Percentiles rank a stretch among this genome's conserved stretches.
Conservation (phyloP, 768 basidiomycete genomes). For the Multifurca ochricompacta region DNA sequence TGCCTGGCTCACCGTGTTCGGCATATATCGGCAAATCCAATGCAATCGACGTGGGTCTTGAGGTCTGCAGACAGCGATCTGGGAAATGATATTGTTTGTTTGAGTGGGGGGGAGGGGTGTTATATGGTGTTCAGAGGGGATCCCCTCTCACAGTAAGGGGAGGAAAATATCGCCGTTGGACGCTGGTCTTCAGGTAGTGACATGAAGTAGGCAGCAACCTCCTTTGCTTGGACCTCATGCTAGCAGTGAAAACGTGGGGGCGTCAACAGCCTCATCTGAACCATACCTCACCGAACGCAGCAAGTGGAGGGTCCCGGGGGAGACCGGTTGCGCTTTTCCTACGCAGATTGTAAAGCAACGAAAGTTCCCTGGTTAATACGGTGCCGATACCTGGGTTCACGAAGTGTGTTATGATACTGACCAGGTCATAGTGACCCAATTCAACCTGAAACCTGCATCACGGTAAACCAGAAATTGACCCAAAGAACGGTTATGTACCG, state of each 20-base stretch:
- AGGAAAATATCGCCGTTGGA: slow-evolving; percentile 77
- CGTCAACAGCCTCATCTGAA: background rate
- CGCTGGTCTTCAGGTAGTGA: slow-evolving; percentile 56
- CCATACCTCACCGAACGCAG: slow-evolving; percentile 59
- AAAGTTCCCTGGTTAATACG: background rate
- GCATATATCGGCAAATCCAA: slow-evolving; percentile 64
- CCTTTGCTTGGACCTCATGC: slow-evolving; percentile 62
- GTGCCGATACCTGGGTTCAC: background rate
- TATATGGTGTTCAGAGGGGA: background rate
- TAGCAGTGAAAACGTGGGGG: background rate
- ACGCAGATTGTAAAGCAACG: background rate
- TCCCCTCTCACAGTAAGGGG: slow-evolving; percentile 62
- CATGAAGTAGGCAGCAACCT: slow-evolving; percentile 57
- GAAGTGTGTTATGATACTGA: slow-evolving; percentile 28
- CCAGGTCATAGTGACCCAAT: slow-evolving; percentile 66
- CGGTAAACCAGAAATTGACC: slow-evolving; percentile 4
- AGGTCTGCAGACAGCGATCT: slow-evolving; percentile 88
- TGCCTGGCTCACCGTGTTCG: slow-evolving; percentile 55
- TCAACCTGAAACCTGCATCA: slow-evolving; percentile 58
- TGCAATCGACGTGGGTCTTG: slow-evolving; percentile 52
- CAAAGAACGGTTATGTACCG: background rate
- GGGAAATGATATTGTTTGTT: background rate
- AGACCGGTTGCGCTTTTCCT: slow-evolving; percentile 64
- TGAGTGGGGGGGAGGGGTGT: no score
- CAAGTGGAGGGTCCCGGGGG: slow-evolving; percentile 64